Base-by-base conservation (phyloP, 805 yeast genomes). In the Candida tibetensis region DNA sequence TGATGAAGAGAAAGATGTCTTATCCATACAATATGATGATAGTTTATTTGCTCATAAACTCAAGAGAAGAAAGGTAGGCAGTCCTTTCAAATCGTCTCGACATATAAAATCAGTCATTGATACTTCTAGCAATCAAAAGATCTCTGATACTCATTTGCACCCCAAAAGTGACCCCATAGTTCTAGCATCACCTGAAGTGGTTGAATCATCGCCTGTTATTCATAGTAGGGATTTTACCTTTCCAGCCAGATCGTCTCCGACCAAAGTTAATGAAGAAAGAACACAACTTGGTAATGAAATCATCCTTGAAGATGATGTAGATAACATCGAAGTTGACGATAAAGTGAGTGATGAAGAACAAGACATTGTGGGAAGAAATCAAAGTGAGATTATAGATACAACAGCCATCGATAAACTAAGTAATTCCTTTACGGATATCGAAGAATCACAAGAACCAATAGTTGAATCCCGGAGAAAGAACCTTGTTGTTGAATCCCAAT, bases 11-110 rank as follows among this genome's bases (percentile, higher is more conserved):
- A 40, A 42, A 10, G 37, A 41, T 6, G 38, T 32, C 4, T 19
- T 23, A 25, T 28, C 17, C 9, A 27, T 28, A 12, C 34, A 35
- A n/a, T 51, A 44, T 32, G 62, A 57, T 3, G 69, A 64, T 23
- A 55, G 58, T 33, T 41, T 64, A 12, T 47, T 60, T 14, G 52
- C 56, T 1, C 52, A 48, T 28, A 55, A 55, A 23, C 32, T 48
- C 19, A 51, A 48, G 32, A 32, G 39, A 28, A 34, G 52, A 21
- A 40, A 35, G 21, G 27, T 19, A 21, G 22, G 30, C 14, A 31
- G 33, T 27, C 41, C 39, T 28, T 8, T 7, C 27, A 34, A 29
- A 13, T 13, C n/a, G 17, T 28, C 33, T 10, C 13, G 18, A 12
- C 34, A 5, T 5, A 28, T 32, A 23, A 31, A 12, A 16, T 32